Evolutionary conservation across 2,329 filamentous ascomycete species (phyloP), one percentile per base, ranked within the genome.

Genomic region (Coniochaeta sp.): DNA sequence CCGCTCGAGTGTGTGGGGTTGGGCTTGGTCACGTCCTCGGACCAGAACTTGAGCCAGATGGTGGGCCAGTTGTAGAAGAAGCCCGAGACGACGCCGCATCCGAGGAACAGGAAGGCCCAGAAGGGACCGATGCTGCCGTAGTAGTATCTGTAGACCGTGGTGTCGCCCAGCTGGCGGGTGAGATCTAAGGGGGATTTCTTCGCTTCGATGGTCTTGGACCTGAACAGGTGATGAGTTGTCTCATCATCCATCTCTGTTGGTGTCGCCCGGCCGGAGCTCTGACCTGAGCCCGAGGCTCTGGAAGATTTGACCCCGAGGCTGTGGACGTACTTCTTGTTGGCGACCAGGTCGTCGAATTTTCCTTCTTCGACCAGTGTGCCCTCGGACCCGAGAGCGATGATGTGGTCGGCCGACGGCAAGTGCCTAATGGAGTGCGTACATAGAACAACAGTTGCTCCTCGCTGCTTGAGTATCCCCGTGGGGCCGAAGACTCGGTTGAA

Each of bases 341-440:
- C 61, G 54, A 73, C 66, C 1, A 81, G 70, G 6, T 74, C 64
- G 6, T 68, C 58, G 52, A 77, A 81, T 0, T 65, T 70, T 3
- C 76, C 76, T 63, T 82, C 74, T 34, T 83, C 79, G 0, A 76
- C 67, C 1, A 82, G 65, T 1, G 64, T 70, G 0, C 78, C 77
- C 2, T 74, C 68, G 0, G 64, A 38, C 0, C 73, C 73, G 0
- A 84, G 72, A 0, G 75, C 77, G 43, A 83, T 74, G 8, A 83
- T 76, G 36, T 79, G 75, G 52, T 81, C 74, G 1, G 78, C 76
- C 0, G 69, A 67, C 0, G 76, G 74, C 0, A 81, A 64, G 60
- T 74, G 72, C 3, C 69, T 65, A 22, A 77, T 66, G 2, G 71
- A 73, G 62, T 78, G 74, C 0, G 74, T 78, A 63, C 73, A 77